Evolutionary conservation across 2,329 filamentous ascomycete species (phyloP).

Genomic region (Sarocladium oryzae): DNA sequence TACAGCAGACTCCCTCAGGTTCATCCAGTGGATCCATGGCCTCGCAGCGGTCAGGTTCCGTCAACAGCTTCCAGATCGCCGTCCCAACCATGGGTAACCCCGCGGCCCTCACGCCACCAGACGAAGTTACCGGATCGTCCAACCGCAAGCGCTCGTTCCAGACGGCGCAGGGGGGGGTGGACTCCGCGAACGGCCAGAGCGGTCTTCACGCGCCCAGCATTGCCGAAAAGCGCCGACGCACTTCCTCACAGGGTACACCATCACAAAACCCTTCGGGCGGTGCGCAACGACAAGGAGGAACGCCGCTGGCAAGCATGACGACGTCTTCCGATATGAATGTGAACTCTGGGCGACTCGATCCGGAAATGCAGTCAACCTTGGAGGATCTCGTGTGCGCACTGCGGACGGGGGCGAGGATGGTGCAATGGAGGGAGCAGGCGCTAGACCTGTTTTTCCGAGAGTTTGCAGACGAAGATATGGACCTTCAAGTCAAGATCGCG

Average conservation of each 20-base stretch:
- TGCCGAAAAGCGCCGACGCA: conserved; percentile 28
- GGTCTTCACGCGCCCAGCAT: conserved; percentile 20
- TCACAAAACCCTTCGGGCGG: neutral
- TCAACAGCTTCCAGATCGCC: conserved; percentile 2
- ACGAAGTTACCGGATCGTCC: conserved; percentile 37
- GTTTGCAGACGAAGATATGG: conserved; percentile 49
- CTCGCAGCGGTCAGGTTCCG: conserved; percentile 20
- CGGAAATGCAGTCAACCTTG: neutral
- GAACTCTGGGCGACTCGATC: neutral
- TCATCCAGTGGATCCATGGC: conserved; percentile 18
- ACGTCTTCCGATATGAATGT: neutral
- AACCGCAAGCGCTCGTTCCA: conserved; percentile 35
- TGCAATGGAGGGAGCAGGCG: conserved; percentile 50
- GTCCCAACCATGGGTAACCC: conserved; percentile 20
- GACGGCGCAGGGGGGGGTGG: conserved; percentile 12
- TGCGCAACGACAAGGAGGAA: neutral
- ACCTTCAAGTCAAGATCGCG: conserved; percentile 53
- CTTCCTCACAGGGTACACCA: conserved; percentile 15
- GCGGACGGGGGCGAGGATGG: neutral
- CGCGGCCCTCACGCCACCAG: conserved; percentile 48
- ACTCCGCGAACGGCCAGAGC: conserved; percentile 14
- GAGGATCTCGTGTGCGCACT: neutral
- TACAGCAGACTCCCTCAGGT: conserved; percentile 23
- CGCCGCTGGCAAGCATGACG: neutral
- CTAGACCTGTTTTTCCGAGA: conserved; percentile 54